These are phyloP conservation scores for Pyrenophora seminiperda DNA, from an alignment of 2,329 filamentous ascomycete species.

Conservation along the genomic window DNA sequence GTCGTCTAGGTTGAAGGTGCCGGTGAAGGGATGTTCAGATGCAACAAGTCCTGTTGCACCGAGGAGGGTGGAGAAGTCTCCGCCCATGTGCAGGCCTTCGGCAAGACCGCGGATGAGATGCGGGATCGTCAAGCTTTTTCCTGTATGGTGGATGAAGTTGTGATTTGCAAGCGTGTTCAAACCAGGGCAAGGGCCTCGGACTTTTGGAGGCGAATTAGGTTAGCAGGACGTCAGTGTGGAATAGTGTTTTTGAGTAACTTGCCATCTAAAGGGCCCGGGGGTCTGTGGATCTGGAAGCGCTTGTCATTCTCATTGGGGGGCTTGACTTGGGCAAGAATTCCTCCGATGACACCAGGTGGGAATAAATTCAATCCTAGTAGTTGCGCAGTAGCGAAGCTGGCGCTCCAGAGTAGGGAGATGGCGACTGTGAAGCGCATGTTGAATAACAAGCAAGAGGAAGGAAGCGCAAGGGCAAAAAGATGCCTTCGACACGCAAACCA, in stretches of 20 bases:
- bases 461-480: background rate
- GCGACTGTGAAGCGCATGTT: slow-evolving; percentile 1
- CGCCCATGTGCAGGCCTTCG: slow-evolving; percentile 23
- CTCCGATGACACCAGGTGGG: slow-evolving; percentile 3
- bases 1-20: slow-evolving; percentile 25
- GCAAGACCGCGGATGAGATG: slow-evolving; percentile 23
- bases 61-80: slow-evolving; percentile 23
- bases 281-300: slow-evolving; percentile 17
- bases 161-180: slow-evolving; percentile 28
- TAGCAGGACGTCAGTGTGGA: background rate
- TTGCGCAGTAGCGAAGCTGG: slow-evolving; percentile 2
- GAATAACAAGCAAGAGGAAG: too few species aligned
- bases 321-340: slow-evolving; percentile 11
- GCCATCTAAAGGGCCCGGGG: slow-evolving; percentile 20
- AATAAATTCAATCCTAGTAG: slow-evolving; percentile 12
- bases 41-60: slow-evolving; percentile 20
- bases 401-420: background rate
- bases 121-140: slow-evolving; percentile 22
- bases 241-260: background rate
- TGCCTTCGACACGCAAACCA: background rate
- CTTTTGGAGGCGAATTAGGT: background rate
- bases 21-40: slow-evolving; percentile 18
- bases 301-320: slow-evolving; percentile 20
- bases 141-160: slow-evolving; percentile 23
- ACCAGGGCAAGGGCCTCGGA: slow-evolving; percentile 23